Conservation (phyloP, 2,329 filamentous ascomycete genomes). For the Fusarium sp. region DNA sequence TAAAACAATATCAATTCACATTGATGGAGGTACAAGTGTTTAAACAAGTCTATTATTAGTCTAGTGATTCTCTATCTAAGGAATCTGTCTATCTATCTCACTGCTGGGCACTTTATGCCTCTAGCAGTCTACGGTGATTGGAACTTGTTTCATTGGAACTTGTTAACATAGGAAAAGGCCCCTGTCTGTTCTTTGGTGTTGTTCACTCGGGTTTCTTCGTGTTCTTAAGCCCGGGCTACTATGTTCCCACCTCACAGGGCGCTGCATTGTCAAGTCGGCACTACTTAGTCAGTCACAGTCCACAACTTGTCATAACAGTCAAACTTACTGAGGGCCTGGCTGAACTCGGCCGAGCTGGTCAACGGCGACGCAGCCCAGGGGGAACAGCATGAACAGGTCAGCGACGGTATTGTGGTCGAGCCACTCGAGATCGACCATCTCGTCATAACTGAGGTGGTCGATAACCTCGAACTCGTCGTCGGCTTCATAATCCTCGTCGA, state of each 20-base stretch:
- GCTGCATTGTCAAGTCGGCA: background rate
- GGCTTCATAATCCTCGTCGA: background rate
- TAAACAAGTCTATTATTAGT: background rate
- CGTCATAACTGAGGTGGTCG: background rate
- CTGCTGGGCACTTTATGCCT: background rate
- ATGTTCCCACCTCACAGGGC: background rate
- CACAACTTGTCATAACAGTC: background rate
- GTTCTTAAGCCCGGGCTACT: background rate
- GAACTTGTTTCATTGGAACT: background rate
- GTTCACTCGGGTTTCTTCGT: background rate
- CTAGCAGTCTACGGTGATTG: background rate
- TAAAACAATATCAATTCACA: conserved; percentile 12
- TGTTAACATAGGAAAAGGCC: background rate
- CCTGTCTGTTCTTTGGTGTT: background rate
- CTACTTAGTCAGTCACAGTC: background rate
- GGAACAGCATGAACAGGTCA: background rate
- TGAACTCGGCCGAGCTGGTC: background rate
- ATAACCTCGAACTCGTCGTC: background rate
- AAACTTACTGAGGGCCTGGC: background rate
- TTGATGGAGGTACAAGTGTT: background rate
- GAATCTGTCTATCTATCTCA: background rate
- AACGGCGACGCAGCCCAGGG: background rate
- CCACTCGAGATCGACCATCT: background rate
- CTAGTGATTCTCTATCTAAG: background rate
- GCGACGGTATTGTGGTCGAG: background rate